Evolutionary conservation across 1,139 yeast genomes (phyloP), one percentile per base, ranked within the genome.

Genomic region (Diutina sp.): DNA sequence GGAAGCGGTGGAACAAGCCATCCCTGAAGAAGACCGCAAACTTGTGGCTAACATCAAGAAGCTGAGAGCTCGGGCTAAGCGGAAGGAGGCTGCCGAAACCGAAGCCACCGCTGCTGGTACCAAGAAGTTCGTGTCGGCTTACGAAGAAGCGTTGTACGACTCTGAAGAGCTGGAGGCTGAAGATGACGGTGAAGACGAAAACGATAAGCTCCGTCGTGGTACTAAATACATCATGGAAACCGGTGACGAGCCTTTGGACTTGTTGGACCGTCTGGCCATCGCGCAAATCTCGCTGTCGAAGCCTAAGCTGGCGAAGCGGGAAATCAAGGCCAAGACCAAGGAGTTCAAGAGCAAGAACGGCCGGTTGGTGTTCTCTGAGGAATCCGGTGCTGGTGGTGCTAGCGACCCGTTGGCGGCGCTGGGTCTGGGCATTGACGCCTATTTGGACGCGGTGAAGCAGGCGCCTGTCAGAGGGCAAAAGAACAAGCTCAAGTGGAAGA

Each of bases 391-490:
- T n/a, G 35, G 16, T 11, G 38, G 16, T 11, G 44, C 59, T 14
- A 67, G 66, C n/a, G 71, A 67, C 18, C 78, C 75, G 6, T 82
- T 83, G 56, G 70, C 83, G 63, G 69, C 72, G n/a, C 68, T 68
- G 58, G 76, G 74, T 12, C 70, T 78, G 7, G 95, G 96, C 30
- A 81, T 91, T 61, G 89, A 89, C 67, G 97, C 97, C 0, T 93
- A 93, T 67, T 81, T 90, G 63, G 97, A 90, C 62, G 99, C 98
- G 12, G 90, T 93, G 47, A 86, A 83, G 68, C 89, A 86, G 64
- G 97, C 93, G 38, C 98, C 99, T 50, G 82, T 89, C 5, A 85
- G 96, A 71, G 97, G 97, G 58, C 97, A 89, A 74, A 84, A 83
- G 74, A 90, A 90, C 70, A 90, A 84, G 74, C 80, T 90, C 78